Evolutionary conservation across 2,329 filamentous ascomycete genomes (phyloP).

Genomic region (Fusarium sp.): DNA sequence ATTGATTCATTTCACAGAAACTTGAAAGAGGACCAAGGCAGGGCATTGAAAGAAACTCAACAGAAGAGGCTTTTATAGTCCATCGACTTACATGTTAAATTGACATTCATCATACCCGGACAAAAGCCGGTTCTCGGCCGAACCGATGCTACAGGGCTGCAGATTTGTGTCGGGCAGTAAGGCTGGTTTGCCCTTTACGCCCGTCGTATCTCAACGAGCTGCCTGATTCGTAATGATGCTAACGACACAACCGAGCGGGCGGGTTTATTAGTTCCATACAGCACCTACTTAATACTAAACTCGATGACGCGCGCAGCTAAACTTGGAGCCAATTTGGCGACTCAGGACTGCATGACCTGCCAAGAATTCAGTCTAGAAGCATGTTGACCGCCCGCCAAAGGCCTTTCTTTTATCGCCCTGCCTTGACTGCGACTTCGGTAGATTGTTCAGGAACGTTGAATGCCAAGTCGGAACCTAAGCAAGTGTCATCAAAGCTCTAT

Average conservation of each 20-base stretch:
- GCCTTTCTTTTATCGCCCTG: not conserved
- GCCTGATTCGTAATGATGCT: conserved; percentile 28
- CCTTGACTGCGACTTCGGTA: not conserved
- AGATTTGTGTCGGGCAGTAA: conserved; percentile 8
- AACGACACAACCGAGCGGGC: not conserved
- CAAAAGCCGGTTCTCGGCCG: conserved; percentile 38
- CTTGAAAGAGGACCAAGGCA: not conserved
- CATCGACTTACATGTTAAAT: not conserved
- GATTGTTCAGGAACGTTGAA: not conserved
- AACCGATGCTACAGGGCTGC: conserved; percentile 26
- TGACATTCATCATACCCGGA: not conserved
- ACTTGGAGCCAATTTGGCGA: not conserved
- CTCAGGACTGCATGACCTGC: not conserved
- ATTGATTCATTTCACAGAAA: not conserved
- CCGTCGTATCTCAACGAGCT: conserved; percentile 21
- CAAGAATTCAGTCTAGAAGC: not conserved
- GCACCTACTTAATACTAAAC: not conserved
- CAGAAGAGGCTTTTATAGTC: not conserved
- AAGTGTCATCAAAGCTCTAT: not conserved
- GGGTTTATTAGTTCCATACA: not conserved
- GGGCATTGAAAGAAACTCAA: not conserved
- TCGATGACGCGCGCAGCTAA: conserved; percentile 7
- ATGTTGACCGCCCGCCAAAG: not conserved
- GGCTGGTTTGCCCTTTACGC: conserved; percentile 1
- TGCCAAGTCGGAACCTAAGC: conserved; percentile 13